Percentiles rank a stretch among this genome's conserved stretches.
Conservation (phyloP, 306 rosid genomes). For the Rosa chinensis region DNA sequence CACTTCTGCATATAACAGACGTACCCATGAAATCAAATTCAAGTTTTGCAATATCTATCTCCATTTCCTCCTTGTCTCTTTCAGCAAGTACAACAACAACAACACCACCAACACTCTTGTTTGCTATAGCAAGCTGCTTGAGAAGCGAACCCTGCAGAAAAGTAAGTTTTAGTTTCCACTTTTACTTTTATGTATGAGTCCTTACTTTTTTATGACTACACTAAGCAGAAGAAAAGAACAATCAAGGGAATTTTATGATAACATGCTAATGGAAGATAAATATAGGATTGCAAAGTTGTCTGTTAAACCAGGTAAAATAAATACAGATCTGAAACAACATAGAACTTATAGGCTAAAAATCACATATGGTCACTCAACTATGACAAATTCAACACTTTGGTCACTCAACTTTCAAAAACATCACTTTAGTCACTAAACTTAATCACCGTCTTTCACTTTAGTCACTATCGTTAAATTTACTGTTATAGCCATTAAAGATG, state of each 20-base stretch:
- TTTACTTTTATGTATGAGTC: constrained; percentile 14
- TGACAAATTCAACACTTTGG: background rate
- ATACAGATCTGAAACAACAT: background rate
- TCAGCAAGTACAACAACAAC: constrained; percentile 97
- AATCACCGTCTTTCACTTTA: background rate
- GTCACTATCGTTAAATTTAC: too few relatives aligned
- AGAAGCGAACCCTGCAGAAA: constrained; percentile 84
- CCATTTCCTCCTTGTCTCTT: constrained; percentile 99
- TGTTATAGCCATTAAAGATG: background rate
- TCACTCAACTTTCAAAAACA: background rate
- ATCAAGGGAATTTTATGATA: background rate
- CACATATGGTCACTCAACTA: background rate
- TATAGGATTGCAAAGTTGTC: background rate
- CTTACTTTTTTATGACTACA: background rate
- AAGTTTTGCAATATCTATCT: constrained; percentile 89
- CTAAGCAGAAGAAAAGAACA: background rate
- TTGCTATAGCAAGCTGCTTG: constrained; percentile 96
- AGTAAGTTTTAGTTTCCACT: constrained; percentile 24
- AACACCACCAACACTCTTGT: constrained; percentile 91
- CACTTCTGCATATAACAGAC: constrained; percentile 95
- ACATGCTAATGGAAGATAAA: background rate
- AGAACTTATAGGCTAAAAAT: background rate
- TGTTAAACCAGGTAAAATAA: background rate
- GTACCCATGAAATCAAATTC: constrained; percentile 98
- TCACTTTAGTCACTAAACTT: background rate